Evolutionary conservation across 345 rosid genomes (phyloP), one percentile per base, ranked within the genome.

Genomic region (Camelina sativa): DNA sequence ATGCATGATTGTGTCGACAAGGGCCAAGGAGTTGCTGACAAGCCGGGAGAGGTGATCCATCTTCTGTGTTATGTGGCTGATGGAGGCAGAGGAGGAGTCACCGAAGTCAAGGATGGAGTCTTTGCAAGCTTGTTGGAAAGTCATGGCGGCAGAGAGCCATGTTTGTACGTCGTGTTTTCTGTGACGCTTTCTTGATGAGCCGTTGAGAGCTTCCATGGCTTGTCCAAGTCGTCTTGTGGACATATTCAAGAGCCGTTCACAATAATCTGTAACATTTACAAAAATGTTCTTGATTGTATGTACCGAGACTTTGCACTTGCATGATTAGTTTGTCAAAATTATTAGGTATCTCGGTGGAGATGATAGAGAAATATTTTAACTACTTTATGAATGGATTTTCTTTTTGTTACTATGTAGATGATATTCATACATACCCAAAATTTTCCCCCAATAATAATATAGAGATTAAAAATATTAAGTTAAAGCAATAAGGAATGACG

Each of bases 71-170:
- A 90, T 62, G 32, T 78, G 80, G 25, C 70, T 67, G 53, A 69
- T 61, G 63, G 78, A 15, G 64, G 79, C 38, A 60, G 69, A 78
- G 17, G 51, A 59, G 17, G 60, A 38, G 40, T 4, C 53, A 35
- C 50, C 30, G 16, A 67, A 66, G 63, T 32, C 62, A 47, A 72
- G 75, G 38, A 78, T 48, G 2, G 87, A 85, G 76, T 87, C 97
- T 71, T 87, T 88, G 82, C 98, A 93, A 16, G 90, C 61, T 79
- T 89, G 86, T 65, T 89, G 92, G 81, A 80, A 83, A 6, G 96
- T 85, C 71, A 91, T 15, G 62, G 87, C 92, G 7, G 98, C 89
- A 25, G 93, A 89, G 23, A 93, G 81, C 93, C 93, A 93, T 34
- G 98, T 88, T 71, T 85, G 86, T 38, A 91, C 43, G 82, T 93